These are phyloP conservation scores for Candida ficus DNA, from an alignment of 805 yeast genomes.

Conservation along the genomic window DNA sequence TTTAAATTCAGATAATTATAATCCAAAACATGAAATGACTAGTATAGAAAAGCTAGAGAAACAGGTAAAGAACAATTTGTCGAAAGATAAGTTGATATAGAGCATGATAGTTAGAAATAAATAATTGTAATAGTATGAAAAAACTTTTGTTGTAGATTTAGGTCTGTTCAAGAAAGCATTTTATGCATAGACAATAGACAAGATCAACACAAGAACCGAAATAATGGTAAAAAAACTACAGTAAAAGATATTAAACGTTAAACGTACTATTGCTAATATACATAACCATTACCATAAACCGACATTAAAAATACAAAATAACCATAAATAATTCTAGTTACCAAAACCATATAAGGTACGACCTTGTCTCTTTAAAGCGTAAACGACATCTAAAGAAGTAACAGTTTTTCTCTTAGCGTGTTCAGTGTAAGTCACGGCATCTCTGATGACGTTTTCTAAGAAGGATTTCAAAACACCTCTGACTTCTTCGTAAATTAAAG, in stretches of 20 bases:
- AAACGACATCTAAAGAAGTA: conserved; percentile 96
- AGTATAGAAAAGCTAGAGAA: conserved; percentile 27
- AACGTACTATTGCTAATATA: conserved; percentile 11
- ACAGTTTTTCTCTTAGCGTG: conserved; percentile 99
- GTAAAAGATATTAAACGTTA: conserved; percentile 6
- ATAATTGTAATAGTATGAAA: neutral
- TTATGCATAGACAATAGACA: too few species aligned
- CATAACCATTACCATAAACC: conserved; percentile 16
- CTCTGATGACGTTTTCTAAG: conserved; percentile 96
- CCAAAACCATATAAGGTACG: conserved; percentile 99
- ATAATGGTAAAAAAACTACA: too few species aligned
- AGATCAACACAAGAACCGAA: too few species aligned
- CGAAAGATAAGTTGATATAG: neutral
- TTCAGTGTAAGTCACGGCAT: conserved; percentile 98
- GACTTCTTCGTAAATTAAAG: conserved; percentile 97
- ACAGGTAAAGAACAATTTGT: conserved; percentile 13
- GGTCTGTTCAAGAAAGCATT: too few species aligned
- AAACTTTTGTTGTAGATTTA: too few species aligned
- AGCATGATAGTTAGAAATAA: too few species aligned
- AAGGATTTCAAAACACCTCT: conserved; percentile 94
- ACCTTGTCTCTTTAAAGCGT: conserved; percentile 99
- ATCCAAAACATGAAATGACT: conserved; percentile 14
- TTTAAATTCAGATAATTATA: conserved; percentile 28
- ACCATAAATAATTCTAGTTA: conserved; percentile 53
- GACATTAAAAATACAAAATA: conserved; percentile 14